Conservation (phyloP, 768 basidiomycete genomes). For the Lentinula edodes region DNA sequence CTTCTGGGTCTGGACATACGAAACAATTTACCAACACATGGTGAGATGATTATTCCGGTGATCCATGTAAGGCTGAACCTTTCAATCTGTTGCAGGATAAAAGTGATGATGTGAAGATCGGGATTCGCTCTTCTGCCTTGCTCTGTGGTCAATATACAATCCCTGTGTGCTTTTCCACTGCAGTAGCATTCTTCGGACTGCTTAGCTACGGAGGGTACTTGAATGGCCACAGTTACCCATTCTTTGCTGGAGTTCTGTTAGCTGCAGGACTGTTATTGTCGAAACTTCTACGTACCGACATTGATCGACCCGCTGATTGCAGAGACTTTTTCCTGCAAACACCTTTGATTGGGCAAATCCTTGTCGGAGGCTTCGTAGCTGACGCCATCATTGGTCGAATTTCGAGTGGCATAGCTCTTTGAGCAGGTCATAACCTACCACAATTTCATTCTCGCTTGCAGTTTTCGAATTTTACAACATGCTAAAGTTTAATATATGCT, state of each 20-base stretch:
- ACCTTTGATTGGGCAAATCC: conserved; percentile 20
- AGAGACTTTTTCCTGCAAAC: conserved; percentile 20
- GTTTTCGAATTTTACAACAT: too few species aligned
- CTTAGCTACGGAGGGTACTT: conserved; percentile 39
- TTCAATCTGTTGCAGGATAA: conserved; percentile 38
- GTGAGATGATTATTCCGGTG: conserved; percentile 9
- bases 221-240: conserved; percentile 36
- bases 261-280: conserved; percentile 15
- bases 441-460: background rate
- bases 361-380: conserved; percentile 19
- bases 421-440: background rate
- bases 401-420: conserved; percentile 12
- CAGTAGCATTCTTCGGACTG: conserved; percentile 36
- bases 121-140: conserved; percentile 55
- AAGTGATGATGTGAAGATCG: conserved; percentile 47
- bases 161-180: conserved; percentile 40
- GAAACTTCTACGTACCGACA: conserved; percentile 17
- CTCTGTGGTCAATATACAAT: conserved; percentile 43
- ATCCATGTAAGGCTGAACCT: background rate
- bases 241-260: conserved; percentile 18
- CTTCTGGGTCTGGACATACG: conserved; percentile 26
- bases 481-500: too few species aligned
- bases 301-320: conserved; percentile 22
- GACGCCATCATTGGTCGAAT: conserved; percentile 17
- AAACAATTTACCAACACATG: conserved; percentile 28